These are phyloP conservation scores for Coniella vitis DNA, from an alignment of 2,329 filamentous ascomycete genomes.

Conservation along the genomic window DNA sequence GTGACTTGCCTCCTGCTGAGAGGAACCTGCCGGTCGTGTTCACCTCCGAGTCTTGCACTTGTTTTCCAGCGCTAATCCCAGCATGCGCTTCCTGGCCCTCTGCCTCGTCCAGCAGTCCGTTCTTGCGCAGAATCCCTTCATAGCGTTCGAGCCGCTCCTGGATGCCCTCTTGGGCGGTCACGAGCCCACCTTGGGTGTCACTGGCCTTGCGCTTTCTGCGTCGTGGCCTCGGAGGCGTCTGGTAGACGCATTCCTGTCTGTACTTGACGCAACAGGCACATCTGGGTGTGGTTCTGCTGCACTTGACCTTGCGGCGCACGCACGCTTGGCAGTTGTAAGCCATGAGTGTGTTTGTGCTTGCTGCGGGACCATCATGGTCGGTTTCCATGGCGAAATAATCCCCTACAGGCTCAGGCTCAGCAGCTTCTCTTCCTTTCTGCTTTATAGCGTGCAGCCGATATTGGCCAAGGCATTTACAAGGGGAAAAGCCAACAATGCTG, in stretches of 20 bases:
- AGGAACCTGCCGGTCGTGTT: slow-evolving; percentile 19
- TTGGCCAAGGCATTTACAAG: too few species aligned
- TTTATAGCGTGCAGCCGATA: too few species aligned
- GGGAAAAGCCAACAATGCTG: too few species aligned
- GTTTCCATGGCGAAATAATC: too few species aligned
- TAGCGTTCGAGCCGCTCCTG: slow-evolving; percentile 32
- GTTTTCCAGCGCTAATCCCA: not conserved
- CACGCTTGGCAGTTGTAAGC: slow-evolving; percentile 23
- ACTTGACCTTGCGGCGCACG: slow-evolving; percentile 25
- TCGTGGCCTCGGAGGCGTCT: slow-evolving; percentile 30
- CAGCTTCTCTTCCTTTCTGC: too few species aligned
- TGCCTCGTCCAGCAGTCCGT: slow-evolving; percentile 24
- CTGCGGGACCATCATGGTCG: too few species aligned
- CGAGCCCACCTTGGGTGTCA: not conserved
- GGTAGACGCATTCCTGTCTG: slow-evolving; percentile 32
- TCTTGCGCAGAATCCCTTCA: slow-evolving; percentile 30
- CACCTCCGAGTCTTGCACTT: not conserved
- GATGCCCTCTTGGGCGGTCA: slow-evolving; percentile 21
- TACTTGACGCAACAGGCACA: slow-evolving; percentile 22
- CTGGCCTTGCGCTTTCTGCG: slow-evolving; percentile 27
- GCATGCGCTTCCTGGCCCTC: not conserved
- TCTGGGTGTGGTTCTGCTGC: slow-evolving; percentile 20
- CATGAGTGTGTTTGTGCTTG: not conserved
- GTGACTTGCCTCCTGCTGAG: slow-evolving; percentile 27
- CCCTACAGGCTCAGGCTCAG: too few species aligned